Base-by-base conservation (phyloP, 2,329 filamentous ascomycete genomes). In the Aspergillus japonicus region DNA sequence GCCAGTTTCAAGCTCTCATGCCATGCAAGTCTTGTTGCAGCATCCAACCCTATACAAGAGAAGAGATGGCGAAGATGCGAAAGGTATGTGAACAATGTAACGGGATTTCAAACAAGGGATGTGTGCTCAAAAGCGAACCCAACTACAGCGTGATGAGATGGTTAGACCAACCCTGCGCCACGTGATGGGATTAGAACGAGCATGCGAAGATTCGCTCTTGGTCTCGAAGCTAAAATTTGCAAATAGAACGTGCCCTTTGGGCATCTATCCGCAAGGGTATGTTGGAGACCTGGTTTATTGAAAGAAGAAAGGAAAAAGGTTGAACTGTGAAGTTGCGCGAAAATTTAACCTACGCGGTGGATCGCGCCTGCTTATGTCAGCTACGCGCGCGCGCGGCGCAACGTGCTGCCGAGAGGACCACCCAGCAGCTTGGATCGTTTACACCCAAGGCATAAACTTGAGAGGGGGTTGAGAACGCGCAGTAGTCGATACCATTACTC, bases 51-150 rank as follows among this genome's bases (percentile, higher is more conserved):
- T 54, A 24, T 54, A 23, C 21, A 26, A 23, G 4, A 14, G 3
- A 39, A 10, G 26, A 29, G 7, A 8, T 29, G 26, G 10, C 19
- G 4, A 12, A 52, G 5, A 35, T 39, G 26, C 16, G 16, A 10
- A 10, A 39, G 55, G 49, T 21, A 60, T 57, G 56, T 29, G 50
- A 57, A 55, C 26, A 14, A 50, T 33, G 23, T 35, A 23, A 50
- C 31, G 26, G 26, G 7, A 51, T 39, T 5, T 31, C 31, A 61
- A 51, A 26, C 31, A 61, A 53, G 58, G 58, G 42, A 66, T 78
- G 73, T 78, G 68, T 74, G 76, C 77, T 76, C 74, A 75, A 78
- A 35, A 77, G 77, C 77, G 77, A 79, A 79, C 75, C 77, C 74
- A 72, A 67, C 66, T 65, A 71, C 73, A 70, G 69, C 69, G 68